Percentiles rank a stretch among this genome's conserved stretches.
phyloP scores from a whole-genome alignment of 352 stramenopile genomes.

The Globisporangium recalcitrans region DNA sequence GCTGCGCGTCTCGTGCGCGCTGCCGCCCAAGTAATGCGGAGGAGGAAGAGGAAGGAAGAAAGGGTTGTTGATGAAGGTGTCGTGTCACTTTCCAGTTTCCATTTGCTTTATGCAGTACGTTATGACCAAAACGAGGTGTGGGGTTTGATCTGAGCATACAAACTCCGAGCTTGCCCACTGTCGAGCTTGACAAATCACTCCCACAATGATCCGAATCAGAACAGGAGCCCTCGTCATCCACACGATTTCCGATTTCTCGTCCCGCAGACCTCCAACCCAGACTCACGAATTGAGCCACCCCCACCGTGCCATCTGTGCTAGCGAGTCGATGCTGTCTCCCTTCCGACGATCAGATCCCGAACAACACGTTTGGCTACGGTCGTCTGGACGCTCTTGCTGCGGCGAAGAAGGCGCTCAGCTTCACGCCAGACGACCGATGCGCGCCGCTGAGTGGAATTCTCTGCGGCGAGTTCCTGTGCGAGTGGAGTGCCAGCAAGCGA shows the following conservation, averaged over 20 bases:
- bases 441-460: background rate
- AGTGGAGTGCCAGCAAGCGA: background rate
- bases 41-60: background rate
- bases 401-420: background rate
- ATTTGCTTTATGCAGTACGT: background rate
- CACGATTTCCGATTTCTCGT: background rate
- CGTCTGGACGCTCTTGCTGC: slow-evolving; percentile 20
- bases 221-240: background rate
- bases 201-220: background rate
- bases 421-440: background rate
- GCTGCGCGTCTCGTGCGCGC: slow-evolving; percentile 55
- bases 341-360: slow-evolving; percentile 21
- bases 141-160: no score
- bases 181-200: background rate
- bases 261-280: background rate
- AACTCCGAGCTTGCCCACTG: no score
- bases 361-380: slow-evolving; percentile 29
- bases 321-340: slow-evolving; percentile 4
- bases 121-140: no score
- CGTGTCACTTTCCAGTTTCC: background rate
- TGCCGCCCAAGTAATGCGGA: slow-evolving; percentile 50
- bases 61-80: background rate
- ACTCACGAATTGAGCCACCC: no score
- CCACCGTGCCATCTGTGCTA: no score
- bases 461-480: background rate